A percentile compares a stretch with the other conserved stretches of the same genome.
These are phyloP conservation scores for Lecanicillium sp. DNA, from an alignment of 2,329 filamentous ascomycete species.

Conservation along the genomic window DNA sequence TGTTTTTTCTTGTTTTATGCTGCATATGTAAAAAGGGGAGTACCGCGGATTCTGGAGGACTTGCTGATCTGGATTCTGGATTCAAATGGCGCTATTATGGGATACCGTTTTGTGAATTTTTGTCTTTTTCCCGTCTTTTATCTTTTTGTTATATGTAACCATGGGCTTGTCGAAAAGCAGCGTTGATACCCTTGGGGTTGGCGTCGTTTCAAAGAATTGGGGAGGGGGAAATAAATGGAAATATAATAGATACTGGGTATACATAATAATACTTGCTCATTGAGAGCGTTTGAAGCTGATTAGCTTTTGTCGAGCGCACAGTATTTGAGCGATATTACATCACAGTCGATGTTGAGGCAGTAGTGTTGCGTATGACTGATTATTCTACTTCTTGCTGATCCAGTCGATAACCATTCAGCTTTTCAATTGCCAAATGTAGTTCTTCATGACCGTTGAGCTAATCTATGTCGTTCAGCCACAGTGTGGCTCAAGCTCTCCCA, in stretches of 20 bases:
- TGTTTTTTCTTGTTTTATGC: conserved; percentile 6
- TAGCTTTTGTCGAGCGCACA: too few relatives aligned
- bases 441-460: too few relatives aligned
- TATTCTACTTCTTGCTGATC: too few relatives aligned
- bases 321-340: neutral
- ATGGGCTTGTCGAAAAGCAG: neutral
- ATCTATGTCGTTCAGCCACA: too few relatives aligned
- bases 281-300: too few relatives aligned
- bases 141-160: too few relatives aligned
- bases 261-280: neutral
- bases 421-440: too few relatives aligned
- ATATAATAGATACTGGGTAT: conserved; percentile 3
- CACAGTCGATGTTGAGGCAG: too few relatives aligned
- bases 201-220: conserved; percentile 6
- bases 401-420: too few relatives aligned
- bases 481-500: too few relatives aligned
- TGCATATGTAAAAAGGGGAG: conserved; percentile 6
- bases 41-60: conserved; percentile 6
- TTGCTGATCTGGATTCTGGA: conserved; percentile 4
- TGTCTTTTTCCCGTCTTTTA: neutral
- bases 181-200: neutral
- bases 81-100: neutral
- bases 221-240: neutral
- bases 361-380: too few relatives aligned
- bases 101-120: neutral